Evolutionary conservation across 768 basidiomycete species (phyloP).

Genomic region (Mycena leptocephala): DNA sequence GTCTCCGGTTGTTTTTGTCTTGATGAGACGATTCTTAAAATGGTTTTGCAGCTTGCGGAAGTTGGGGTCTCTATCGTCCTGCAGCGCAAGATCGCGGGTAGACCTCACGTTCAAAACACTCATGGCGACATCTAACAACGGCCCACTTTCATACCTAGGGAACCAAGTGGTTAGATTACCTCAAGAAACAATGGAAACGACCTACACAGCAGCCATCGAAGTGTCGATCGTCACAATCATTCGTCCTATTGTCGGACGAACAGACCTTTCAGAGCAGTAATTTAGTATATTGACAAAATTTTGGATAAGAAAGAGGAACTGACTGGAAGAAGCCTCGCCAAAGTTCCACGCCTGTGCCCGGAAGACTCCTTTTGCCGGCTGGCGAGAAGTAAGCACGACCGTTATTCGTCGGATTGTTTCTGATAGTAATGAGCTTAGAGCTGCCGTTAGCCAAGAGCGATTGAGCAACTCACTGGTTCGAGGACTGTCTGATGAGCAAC

Average conservation of each 20-base stretch:
- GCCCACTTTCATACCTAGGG: conserved; percentile 49
- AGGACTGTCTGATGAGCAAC: conserved; percentile 63
- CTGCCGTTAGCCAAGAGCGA: background rate
- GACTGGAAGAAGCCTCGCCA: conserved; percentile 70
- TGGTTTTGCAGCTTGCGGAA: conserved; percentile 54
- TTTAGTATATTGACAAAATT: background rate
- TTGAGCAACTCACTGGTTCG: conserved; percentile 57
- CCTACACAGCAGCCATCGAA: conserved; percentile 62
- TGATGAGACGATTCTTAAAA: conserved; percentile 55
- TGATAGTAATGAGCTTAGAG: conserved; percentile 33
- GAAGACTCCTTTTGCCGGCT: conserved; percentile 13
- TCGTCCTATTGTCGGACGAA: conserved; percentile 58
- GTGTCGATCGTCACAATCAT: conserved; percentile 67
- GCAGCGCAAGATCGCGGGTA: conserved; percentile 48
- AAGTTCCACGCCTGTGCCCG: conserved; percentile 58
- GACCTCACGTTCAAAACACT: conserved; percentile 42
- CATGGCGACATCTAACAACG: conserved; percentile 52
- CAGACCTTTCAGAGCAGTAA: conserved; percentile 52
- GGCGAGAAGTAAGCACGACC: conserved; percentile 60
- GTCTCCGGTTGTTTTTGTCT: conserved; percentile 41
- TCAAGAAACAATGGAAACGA: background rate
- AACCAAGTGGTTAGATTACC: background rate
- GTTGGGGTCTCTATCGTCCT: conserved; percentile 23
- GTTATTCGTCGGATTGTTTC: conserved; percentile 61
- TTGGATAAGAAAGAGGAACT: conserved; percentile 29